Evolutionary conservation across 805 yeast genomes (phyloP), one percentile per base, ranked within the genome.

Genomic region (Candida chauliodis): DNA sequence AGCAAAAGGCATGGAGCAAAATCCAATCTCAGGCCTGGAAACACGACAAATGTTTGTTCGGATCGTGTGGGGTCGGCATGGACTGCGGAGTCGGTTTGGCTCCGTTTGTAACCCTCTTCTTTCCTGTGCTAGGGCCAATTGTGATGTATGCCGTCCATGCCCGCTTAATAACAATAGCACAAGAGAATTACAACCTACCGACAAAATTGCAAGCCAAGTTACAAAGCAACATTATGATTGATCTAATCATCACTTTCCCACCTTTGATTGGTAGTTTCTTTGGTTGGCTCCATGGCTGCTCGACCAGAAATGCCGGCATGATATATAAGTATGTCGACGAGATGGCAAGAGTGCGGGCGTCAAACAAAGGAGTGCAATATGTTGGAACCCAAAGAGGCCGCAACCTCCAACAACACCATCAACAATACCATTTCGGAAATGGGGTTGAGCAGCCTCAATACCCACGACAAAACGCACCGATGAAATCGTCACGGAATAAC

Each of bases 121-220:
- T 91, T 8, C 98, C 98, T 0, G 83, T 76, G 0, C 58, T 91
- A n/a, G 98, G 98, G 0, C 95, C 97, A 1, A 46, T 79, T 3
- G 51, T 80, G 38, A 86, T 88, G 89, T 91, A 83, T 58, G 79
- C 75, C 2, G 72, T 88, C 26, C 96, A 90, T 56, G 74, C 79
- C 3, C 70, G 89, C 43, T 57, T 90, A 44, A 70, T 87, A 19
- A 63, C 67, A 18, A 56, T 75, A 40, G 93, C 91, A 0, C 74
- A 77, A 38, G 68, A 73, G 15, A 63, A 69, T 34, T 70, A 81
- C 35, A 60, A 75, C 8, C 47, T 86, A 8, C 95, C 95, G 4
- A 53, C 58, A 2, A 72, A 68, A 17, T 52, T 84, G 11, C 69
- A 76, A 36, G 79, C 86, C 4, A 79, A 84, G 51, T 70, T 91